Conservation (phyloP, 805 yeast genomes). For the Kluyveromyces siamensis region DNA sequence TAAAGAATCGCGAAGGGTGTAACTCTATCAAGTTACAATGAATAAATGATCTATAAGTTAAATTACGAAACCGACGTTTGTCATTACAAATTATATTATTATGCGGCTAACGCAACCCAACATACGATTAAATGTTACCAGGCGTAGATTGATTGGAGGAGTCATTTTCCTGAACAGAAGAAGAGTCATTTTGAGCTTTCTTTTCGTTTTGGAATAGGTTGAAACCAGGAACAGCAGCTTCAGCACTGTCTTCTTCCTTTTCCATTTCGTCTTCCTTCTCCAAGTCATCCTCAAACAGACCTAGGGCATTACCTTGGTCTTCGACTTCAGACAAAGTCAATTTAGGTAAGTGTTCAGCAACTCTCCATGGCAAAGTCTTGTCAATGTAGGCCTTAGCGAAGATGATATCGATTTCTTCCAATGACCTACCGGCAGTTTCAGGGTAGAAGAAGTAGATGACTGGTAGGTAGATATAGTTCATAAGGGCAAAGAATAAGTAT, state of each 20-base stretch:
- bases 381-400: conserved; percentile 39
- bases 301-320: conserved; percentile 49
- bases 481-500: conserved; percentile 58
- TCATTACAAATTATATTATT: background rate
- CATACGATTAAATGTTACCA: background rate
- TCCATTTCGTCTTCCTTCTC: conserved; percentile 20
- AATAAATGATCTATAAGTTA: background rate
- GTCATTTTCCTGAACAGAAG: background rate
- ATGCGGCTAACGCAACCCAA: background rate
- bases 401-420: conserved; percentile 69
- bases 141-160: background rate
- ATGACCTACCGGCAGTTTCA: conserved; percentile 66
- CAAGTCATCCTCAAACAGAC: conserved; percentile 40
- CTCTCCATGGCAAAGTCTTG: conserved; percentile 48
- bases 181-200: background rate
- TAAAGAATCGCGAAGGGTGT: too few species aligned
- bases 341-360: conserved; percentile 55
- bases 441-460: conserved; percentile 62
- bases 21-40: too few species aligned
- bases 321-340: conserved; percentile 49
- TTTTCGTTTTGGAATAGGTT: conserved; percentile 7
- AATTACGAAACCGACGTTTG: background rate
- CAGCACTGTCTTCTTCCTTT: conserved; percentile 10
- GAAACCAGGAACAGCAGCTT: conserved; percentile 8
- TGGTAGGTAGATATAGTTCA: conserved; percentile 54